Evolutionary conservation across 805 yeast species (phyloP).

Genomic region (Helenozyma baotianmanensis): DNA sequence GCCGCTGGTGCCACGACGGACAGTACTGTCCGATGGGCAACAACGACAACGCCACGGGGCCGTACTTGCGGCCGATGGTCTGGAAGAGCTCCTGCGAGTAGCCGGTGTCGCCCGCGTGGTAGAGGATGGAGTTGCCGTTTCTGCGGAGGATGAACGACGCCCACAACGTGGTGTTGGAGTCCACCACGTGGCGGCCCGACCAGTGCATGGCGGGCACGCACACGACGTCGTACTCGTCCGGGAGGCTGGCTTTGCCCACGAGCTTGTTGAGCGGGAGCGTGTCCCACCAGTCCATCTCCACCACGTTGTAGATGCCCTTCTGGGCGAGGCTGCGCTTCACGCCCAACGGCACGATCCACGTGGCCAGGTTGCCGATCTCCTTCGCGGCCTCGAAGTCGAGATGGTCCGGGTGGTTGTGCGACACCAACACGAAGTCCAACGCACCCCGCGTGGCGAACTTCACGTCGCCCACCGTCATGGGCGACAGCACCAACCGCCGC

Average conservation of each 20-base stretch:
- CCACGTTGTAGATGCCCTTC: slow-evolving; percentile 54
- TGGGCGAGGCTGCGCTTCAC: slow-evolving; percentile 54
- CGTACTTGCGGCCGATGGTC: slow-evolving; percentile 59
- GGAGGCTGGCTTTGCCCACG: slow-evolving; percentile 29
- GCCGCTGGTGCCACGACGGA: slow-evolving; percentile 90
- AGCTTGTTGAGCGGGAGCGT: slow-evolving; percentile 32
- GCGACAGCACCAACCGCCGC: slow-evolving; percentile 73
- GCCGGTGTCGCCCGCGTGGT: slow-evolving; percentile 96
- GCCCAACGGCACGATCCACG: slow-evolving; percentile 89
- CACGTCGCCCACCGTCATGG: slow-evolving; percentile 58
- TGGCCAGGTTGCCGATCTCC: slow-evolving; percentile 48
- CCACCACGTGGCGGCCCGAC: slow-evolving; percentile 83
- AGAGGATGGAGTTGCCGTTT: slow-evolving; percentile 66
- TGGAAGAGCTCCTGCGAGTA: slow-evolving; percentile 70
- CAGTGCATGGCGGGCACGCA: slow-evolving; percentile 97
- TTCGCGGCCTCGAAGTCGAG: slow-evolving; percentile 60
- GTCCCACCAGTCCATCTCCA: slow-evolving; percentile 96
- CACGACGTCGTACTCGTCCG: slow-evolving; percentile 66
- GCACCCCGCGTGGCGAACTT: slow-evolving; percentile 49
- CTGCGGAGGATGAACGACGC: slow-evolving; percentile 73
- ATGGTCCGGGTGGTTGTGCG: slow-evolving; percentile 96
- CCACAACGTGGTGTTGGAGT: slow-evolving; percentile 82
- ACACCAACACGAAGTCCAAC: slow-evolving; percentile 65
- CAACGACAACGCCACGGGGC: slow-evolving; percentile 56
- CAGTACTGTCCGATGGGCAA: slow-evolving; percentile 94